These are phyloP conservation scores for Melampsora americana DNA, from an alignment of 1,284 basidiomycete species.

Conservation along the genomic window DNA sequence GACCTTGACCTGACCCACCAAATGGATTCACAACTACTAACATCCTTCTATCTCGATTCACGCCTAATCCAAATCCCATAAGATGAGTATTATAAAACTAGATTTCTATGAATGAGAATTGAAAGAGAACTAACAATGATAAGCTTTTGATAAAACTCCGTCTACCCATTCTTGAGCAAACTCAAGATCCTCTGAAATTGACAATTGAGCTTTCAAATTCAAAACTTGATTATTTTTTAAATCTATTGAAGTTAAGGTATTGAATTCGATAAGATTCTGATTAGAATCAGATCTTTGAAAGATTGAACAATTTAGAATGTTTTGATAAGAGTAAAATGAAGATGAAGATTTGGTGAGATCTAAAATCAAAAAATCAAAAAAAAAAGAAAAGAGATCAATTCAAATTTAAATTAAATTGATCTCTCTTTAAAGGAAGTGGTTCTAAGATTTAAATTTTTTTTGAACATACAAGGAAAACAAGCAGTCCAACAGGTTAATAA, in stretches of 20 bases:
- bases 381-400: not conserved
- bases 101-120: not conserved
- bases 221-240: not conserved
- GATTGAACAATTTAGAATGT: not conserved
- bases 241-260: not conserved
- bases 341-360: not conserved
- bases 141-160: not conserved
- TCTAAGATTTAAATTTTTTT: not conserved
- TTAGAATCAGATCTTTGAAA: not conserved
- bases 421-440: too few relatives aligned
- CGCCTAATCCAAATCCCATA: not conserved
- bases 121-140: not conserved
- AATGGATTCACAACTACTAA: conserved; percentile 78
- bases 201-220: not conserved
- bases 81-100: not conserved
- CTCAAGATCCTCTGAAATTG: not conserved
- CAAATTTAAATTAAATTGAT: too few relatives aligned
- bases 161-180: not conserved
- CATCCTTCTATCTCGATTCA: conserved; percentile 11
- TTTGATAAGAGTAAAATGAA: not conserved
- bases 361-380: not conserved
- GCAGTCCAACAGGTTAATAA: not conserved
- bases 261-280: not conserved
- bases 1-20: conserved; percentile 77
- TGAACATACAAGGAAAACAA: not conserved